Evolutionary conservation across 192 early-diverging fungal species (phyloP), one percentile per base, ranked within the genome.

Genomic region (Coemansia sp.): DNA sequence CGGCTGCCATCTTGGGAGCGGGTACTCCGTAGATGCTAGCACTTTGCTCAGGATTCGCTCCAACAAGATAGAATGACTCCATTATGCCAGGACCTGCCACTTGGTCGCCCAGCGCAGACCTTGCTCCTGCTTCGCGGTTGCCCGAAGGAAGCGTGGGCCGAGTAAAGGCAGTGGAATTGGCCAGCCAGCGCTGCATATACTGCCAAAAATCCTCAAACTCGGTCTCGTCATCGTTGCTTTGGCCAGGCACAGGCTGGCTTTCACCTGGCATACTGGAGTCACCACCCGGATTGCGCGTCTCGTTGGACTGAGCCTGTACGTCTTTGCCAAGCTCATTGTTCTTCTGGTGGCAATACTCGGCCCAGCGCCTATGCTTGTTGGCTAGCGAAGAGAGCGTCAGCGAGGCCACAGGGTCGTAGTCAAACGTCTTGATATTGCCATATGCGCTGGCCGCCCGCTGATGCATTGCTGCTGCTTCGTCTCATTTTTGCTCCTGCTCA

Each of bases 171-270:
- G 72, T 37, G 10, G 80, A 75, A 36, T 83, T 64, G 0, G 80
- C 71, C 36, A 83, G 66, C 80, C 80, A 83, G 62, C 70, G 66
- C 37, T 83, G 74, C 75, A 83, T 77, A 61, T 83, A 83, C 52
- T 69, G 68, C 80, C 80, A 83, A 56, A 83, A 83, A 31, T 77
- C 68, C 26, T 83, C 80, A 71, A 83, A 83, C 53, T 74, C 80
- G 37, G 39, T 57, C 5, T 82, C 79, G 12, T 64, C 65, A 3
- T 66, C 65, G 16, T 59, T 55, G 36, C 16, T 37, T 6, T 36
- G 36, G 35, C 25, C 20, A 23, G 38, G 26, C 20, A 2, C 42
- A 23, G 35, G 13, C 35, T 9, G 43, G 18, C 20, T 18, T 20
- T n/a, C 43, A 9, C 43, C 43, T 10, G 62, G 8, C 10, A 1